phyloP scores from a whole-genome alignment of 2,329 filamentous ascomycete genomes.

The Graphiopsis chlorocephala region DNA sequence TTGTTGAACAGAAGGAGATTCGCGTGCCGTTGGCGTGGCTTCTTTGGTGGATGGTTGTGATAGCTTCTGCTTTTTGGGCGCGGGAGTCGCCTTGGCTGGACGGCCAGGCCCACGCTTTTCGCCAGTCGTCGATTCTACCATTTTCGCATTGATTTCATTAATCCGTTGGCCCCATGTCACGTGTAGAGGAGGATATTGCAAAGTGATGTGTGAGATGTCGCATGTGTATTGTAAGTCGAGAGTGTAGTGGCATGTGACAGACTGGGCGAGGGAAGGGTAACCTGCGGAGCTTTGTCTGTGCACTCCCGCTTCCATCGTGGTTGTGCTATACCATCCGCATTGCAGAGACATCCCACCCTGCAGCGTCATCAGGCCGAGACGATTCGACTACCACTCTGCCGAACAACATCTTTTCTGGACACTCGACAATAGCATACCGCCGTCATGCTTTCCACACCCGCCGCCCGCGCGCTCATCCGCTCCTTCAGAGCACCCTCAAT shows the following conservation, averaged over 20 bases:
- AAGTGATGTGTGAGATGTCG: neutral
- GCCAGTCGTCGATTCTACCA: constrained; percentile 16
- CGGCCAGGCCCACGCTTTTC: constrained; percentile 30
- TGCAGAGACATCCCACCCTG: neutral
- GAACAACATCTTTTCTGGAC: neutral
- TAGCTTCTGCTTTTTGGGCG: constrained; percentile 27
- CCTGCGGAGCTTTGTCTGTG: constrained; percentile 9
- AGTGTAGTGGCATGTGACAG: constrained; percentile 8
- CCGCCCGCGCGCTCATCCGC: constrained; percentile 8
- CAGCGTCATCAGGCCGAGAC: neutral
- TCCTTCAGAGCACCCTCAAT: constrained; percentile 18
- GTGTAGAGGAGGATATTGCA: neutral
- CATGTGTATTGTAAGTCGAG: neutral
- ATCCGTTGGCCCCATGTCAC: neutral
- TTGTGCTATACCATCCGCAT: neutral
- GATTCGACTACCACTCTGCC: neutral
- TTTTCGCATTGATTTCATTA: neutral
- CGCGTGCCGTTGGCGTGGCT: constrained; percentile 12
- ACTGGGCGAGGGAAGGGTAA: neutral
- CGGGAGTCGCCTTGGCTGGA: constrained; percentile 21
- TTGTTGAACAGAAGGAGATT: constrained; percentile 21
- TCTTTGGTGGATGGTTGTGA: constrained; percentile 19
- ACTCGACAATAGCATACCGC: neutral
- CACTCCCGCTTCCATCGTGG: constrained; percentile 1
- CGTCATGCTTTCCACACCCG: constrained; percentile 9